These are phyloP conservation scores for Verbena officinalis DNA, from an alignment of 257 asterid species.

Conservation along the genomic window DNA sequence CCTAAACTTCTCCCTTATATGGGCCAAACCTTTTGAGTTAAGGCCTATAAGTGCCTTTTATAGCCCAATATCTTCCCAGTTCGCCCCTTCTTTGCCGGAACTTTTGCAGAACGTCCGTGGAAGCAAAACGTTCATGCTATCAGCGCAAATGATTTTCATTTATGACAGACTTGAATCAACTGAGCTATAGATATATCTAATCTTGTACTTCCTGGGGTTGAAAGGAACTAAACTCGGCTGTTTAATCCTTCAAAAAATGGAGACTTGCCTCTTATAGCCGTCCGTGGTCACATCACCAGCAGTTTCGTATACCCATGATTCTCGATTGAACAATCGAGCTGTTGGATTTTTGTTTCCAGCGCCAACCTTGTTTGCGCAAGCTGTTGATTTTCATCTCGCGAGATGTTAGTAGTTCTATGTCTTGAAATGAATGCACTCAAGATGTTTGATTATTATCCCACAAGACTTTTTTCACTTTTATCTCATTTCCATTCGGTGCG, in stretches of 20 bases:
- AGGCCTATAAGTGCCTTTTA: no score
- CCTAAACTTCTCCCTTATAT: no score
- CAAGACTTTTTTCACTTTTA: neutral
- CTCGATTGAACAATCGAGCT: neutral
- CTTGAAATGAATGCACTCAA: conserved; percentile 25
- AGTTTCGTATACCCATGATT: conserved; percentile 1
- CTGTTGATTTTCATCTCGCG: conserved; percentile 5
- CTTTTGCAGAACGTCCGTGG: neutral
- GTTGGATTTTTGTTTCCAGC: neutral
- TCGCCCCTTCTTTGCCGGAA: no score
- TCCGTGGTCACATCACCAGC: neutral
- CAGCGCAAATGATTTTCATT: conserved; percentile 17
- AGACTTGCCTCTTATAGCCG: neutral
- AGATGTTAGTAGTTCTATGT: neutral
- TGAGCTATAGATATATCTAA: neutral
- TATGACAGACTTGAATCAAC: neutral
- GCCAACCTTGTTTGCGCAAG: neutral
- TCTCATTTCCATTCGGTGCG: conserved; percentile 13
- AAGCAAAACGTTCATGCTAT: neutral
- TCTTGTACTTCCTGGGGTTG: neutral
- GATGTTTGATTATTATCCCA: conserved; percentile 39
- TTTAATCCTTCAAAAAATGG: neutral
- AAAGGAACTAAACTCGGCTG: neutral
- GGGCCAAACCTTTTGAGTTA: no score
- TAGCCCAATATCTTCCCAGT: no score